A percentile compares a stretch with the other conserved stretches of the same genome.
These are phyloP conservation scores for Candida oleophila DNA, from an alignment of 805 yeast genomes.

Conservation along the genomic window DNA sequence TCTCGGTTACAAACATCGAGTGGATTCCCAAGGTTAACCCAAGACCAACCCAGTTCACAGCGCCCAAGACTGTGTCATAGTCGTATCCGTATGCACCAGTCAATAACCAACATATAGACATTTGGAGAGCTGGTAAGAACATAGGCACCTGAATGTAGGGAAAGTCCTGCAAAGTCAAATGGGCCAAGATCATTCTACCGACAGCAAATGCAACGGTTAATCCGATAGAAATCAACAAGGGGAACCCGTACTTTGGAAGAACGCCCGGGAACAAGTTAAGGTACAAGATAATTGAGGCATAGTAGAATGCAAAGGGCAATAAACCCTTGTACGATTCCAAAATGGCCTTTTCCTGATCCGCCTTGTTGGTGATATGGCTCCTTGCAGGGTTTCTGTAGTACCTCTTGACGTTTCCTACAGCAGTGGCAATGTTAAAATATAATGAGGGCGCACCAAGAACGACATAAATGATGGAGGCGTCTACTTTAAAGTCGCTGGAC, in stretches of 20 bases:
- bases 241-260: conserved; percentile 44
- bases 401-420: conserved; percentile 56
- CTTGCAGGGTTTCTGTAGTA: conserved; percentile 34
- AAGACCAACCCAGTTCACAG: conserved; percentile 63
- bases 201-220: conserved; percentile 78
- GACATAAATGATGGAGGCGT: conserved; percentile 43
- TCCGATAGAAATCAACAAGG: conserved; percentile 70
- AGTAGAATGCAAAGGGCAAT: conserved; percentile 64
- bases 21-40: conserved; percentile 69
- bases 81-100: conserved; percentile 37
- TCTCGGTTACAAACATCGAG: conserved; percentile 69
- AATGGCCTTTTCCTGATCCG: conserved; percentile 36
- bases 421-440: conserved; percentile 66
- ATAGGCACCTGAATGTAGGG: conserved; percentile 73
- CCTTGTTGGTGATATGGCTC: conserved; percentile 2
- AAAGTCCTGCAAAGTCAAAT: conserved; percentile 75
- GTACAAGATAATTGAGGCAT: conserved; percentile 47
- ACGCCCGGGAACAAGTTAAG: conserved; percentile 52
- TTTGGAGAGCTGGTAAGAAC: conserved; percentile 59
- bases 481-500: conserved; percentile 28
- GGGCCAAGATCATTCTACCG: conserved; percentile 88
- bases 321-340: conserved; percentile 51
- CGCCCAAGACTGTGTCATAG: conserved; percentile 42
- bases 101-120: conserved; percentile 32
- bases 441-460: conserved; percentile 53